Conservation (phyloP, 805 yeast species). For the Ogataea trehalophila region DNA sequence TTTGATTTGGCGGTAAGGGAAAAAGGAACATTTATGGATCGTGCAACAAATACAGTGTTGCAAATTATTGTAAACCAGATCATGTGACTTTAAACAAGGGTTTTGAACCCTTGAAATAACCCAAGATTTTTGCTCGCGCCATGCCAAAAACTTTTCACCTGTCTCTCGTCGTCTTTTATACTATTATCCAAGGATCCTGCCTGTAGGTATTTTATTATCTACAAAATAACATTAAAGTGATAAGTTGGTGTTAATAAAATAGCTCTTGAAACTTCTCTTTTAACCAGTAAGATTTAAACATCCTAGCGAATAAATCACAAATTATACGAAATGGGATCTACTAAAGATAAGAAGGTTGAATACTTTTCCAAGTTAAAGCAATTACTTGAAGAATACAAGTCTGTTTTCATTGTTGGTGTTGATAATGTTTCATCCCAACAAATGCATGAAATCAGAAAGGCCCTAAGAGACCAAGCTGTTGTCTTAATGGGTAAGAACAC, state of each 20-base stretch:
- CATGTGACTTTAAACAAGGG: too few species aligned
- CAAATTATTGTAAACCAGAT: too few species aligned
- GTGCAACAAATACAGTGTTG: too few species aligned
- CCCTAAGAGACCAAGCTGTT: slow-evolving; percentile 91
- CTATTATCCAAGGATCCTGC: background rate
- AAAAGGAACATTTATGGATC: too few species aligned
- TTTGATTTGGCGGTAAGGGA: too few species aligned
- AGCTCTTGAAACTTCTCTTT: background rate
- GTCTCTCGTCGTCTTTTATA: too few species aligned
- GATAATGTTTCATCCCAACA: slow-evolving; percentile 99
- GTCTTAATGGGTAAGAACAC: slow-evolving; percentile 99
- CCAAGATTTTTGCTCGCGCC: too few species aligned
- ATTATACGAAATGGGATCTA: slow-evolving; percentile 99
- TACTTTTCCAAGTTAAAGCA: slow-evolving; percentile 94
- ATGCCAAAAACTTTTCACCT: too few species aligned
- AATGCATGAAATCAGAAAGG: slow-evolving; percentile 99
- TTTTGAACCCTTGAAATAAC: too few species aligned
- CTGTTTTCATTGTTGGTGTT: slow-evolving; percentile 98
- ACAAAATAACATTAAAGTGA: background rate
- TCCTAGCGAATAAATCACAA: slow-evolving; percentile 55
- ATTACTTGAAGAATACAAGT: slow-evolving; percentile 94
- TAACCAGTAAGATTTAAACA: slow-evolving; percentile 64
- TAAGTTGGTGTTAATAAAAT: too few species aligned
- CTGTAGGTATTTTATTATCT: background rate
- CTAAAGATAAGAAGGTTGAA: slow-evolving; percentile 94